Evolutionary conservation across 2,329 filamentous ascomycete species (phyloP).

Genomic region (Ophiostoma triangulosporum): DNA sequence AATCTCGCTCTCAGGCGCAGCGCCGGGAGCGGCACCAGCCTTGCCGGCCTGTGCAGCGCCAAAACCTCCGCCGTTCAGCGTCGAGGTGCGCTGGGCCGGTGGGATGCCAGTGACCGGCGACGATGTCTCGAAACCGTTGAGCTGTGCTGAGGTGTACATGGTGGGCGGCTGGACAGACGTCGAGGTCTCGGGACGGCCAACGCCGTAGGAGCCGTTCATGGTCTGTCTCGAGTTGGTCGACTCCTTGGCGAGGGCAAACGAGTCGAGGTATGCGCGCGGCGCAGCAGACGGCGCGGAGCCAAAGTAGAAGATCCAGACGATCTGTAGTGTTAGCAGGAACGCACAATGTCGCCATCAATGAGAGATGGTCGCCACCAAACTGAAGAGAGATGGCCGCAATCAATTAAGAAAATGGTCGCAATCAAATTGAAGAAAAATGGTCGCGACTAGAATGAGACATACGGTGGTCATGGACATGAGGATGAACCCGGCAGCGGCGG

Average conservation of each 20-base stretch:
- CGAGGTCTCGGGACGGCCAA: constrained; percentile 68
- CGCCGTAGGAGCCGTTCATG: constrained; percentile 61
- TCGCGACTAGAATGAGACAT: too few relatives aligned
- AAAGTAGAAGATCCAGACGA: constrained; percentile 98
- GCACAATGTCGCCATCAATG: too few relatives aligned
- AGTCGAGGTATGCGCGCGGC: constrained; percentile 85
- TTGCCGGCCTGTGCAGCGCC: constrained; percentile 25
- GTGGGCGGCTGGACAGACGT: constrained; percentile 68
- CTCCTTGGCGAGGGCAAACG: constrained; percentile 88
- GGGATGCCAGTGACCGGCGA: constrained; percentile 64
- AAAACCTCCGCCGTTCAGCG: constrained; percentile 17
- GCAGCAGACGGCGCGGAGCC: constrained; percentile 79
- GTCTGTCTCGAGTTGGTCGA: constrained; percentile 52
- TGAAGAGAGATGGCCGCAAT: too few relatives aligned
- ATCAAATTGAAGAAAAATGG: too few relatives aligned
- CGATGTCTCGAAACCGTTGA: constrained; percentile 92
- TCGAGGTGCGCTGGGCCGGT: constrained; percentile 33
- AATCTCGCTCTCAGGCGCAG: constrained; percentile 40
- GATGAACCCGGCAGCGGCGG: constrained; percentile 84
- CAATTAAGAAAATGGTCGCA: too few relatives aligned
- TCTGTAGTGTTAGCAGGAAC: constrained; percentile 35
- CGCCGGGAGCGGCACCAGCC: constrained; percentile 26
- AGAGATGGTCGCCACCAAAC: too few relatives aligned
- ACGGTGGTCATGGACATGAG: constrained; percentile 86
- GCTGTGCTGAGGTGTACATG: constrained; percentile 93